These are phyloP conservation scores for Parmelia sp. DNA, from an alignment of 495 filamentous ascomycete species.

Conservation along the genomic window DNA sequence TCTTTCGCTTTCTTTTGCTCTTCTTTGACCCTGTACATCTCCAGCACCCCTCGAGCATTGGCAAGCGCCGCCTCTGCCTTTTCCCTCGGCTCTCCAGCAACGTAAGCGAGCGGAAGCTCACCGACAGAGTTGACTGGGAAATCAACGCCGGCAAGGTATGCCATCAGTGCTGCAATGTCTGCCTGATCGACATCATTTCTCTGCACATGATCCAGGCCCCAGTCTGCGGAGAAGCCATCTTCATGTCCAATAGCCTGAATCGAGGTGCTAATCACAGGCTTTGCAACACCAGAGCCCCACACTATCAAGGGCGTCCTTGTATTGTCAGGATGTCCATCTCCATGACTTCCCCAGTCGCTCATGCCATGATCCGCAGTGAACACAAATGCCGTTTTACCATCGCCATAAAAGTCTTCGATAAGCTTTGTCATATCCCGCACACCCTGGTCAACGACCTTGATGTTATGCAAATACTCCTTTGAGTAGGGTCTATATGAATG, in stretches of 20 bases:
- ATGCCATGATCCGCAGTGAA: conserved; percentile 99
- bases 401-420: conserved; percentile 84
- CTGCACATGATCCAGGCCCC: conserved; percentile 71
- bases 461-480: conserved; percentile 88
- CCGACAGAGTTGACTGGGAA: conserved; percentile 97
- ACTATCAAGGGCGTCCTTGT: conserved; percentile 88
- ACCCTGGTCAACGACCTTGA: conserved; percentile 88
- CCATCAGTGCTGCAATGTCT: conserved; percentile 94
- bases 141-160: conserved; percentile 82
- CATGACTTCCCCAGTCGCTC: conserved; percentile 97
- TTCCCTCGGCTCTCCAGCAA: conserved; percentile 60
- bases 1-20: conserved; percentile 68
- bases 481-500: conserved; percentile 88
- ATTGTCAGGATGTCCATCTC: conserved; percentile 96
- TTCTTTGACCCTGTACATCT: conserved; percentile 97
- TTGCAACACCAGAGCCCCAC: conserved; percentile 90
- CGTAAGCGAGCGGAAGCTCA: conserved; percentile 77
- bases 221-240: conserved; percentile 87
- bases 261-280: conserved; percentile 52
- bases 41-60: conserved; percentile 82
- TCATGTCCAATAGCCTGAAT: conserved; percentile 68
- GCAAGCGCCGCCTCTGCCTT: conserved; percentile 82
- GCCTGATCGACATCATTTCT: conserved; percentile 91
- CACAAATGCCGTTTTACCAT: conserved; percentile 86
- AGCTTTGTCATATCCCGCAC: conserved; percentile 74